phyloP scores from a whole-genome alignment of 2,329 filamentous ascomycete genomes.

The Botrytis medusae region DNA sequence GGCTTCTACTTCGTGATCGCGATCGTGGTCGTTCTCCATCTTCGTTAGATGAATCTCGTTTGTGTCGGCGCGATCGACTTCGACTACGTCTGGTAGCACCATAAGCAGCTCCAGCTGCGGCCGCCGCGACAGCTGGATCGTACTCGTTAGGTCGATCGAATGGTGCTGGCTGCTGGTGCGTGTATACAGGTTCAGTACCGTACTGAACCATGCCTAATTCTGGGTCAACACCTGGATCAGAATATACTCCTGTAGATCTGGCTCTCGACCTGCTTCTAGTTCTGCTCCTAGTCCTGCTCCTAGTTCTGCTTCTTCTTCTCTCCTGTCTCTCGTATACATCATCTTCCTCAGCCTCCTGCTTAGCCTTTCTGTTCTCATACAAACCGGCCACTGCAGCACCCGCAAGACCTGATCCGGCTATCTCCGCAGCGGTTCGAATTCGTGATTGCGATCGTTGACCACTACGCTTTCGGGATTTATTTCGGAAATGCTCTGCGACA shows the following conservation, averaged over 20 bases:
- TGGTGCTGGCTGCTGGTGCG: conserved; percentile 39
- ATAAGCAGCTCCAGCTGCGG: conserved; percentile 31
- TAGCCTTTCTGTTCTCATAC: conserved; percentile 60
- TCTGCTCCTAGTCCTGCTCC: conserved; percentile 36
- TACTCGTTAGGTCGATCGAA: conserved; percentile 26
- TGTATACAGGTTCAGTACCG: conserved; percentile 57
- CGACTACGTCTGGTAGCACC: conserved; percentile 33
- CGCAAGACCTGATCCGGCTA: conserved; percentile 59
- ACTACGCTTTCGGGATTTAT: conserved; percentile 51
- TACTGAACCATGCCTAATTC: conserved; percentile 70
- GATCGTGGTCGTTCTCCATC: conserved; percentile 32
- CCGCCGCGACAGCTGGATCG: conserved; percentile 33
- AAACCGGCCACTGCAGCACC: conserved; percentile 61
- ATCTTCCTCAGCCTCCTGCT: conserved; percentile 52
- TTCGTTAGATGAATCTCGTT: conserved; percentile 33
- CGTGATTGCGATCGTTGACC: conserved; percentile 45
- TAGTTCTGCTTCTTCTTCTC: conserved; percentile 36
- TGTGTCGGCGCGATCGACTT: conserved; percentile 26
- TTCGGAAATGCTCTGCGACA: conserved; percentile 56
- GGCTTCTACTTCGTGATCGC: conserved; percentile 32
- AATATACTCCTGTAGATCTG: conserved; percentile 51
- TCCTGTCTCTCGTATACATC: conserved; percentile 25
- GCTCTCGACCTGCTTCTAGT: conserved; percentile 45
- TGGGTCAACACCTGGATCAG: conserved; percentile 56
- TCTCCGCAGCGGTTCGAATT: conserved; percentile 54